Evolutionary conservation across 768 basidiomycete species (phyloP).

Genomic region (Albatrellus ellisii): DNA sequence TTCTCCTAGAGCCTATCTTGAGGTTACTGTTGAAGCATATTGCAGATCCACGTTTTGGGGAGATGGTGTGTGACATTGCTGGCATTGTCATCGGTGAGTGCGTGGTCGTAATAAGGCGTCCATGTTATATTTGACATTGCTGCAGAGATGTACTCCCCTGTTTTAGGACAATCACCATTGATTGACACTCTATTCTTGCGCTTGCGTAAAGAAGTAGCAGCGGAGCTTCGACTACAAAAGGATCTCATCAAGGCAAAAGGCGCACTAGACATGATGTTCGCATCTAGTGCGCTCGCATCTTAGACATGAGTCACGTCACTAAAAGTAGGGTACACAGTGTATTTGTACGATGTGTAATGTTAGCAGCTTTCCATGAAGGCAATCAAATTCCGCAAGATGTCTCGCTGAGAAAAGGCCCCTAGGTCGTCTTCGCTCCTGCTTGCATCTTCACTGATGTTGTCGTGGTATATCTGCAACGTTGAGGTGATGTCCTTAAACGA

Average conservation of each 20-base stretch:
- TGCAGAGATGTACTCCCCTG: constrained; percentile 81
- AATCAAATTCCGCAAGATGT: constrained; percentile 59
- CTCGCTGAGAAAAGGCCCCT: constrained; percentile 41
- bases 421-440: constrained; percentile 21
- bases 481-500: constrained; percentile 57
- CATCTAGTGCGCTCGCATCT: constrained; percentile 32
- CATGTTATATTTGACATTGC: constrained; percentile 7
- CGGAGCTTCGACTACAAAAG: constrained; percentile 80
- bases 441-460: constrained; percentile 54
- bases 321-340: constrained; percentile 11
- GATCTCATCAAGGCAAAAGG: constrained; percentile 76
- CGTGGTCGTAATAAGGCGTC: no score
- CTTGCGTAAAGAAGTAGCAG: constrained; percentile 70
- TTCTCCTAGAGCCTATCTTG: constrained; percentile 86
- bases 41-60: constrained; percentile 86
- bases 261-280: constrained; percentile 83
- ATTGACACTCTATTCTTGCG: constrained; percentile 80
- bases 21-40: constrained; percentile 75
- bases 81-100: constrained; percentile 73
- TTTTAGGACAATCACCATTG: constrained; percentile 88
- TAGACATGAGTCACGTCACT: constrained; percentile 9
- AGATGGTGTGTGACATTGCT: constrained; percentile 72
- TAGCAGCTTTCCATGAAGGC: constrained; percentile 37
- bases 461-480: constrained; percentile 58
- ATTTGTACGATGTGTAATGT: constrained; percentile 1